Conservation (phyloP, 2,329 filamentous ascomycete genomes). For the Colletotrichum noveboracense region DNA sequence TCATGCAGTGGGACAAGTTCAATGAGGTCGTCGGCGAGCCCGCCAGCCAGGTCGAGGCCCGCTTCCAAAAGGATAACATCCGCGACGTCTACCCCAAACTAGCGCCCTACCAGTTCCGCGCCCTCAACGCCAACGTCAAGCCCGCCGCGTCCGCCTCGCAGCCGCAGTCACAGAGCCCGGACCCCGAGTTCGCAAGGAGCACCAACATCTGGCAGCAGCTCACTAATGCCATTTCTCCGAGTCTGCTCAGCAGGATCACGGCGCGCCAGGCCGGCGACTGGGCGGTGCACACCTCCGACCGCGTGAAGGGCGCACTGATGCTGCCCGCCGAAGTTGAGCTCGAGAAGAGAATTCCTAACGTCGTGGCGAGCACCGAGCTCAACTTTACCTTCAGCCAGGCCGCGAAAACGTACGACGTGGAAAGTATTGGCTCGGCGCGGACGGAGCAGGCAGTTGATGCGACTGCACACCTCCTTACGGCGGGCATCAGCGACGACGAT, state of each 20-base stretch:
- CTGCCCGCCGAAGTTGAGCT: constrained; percentile 45
- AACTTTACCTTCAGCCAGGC: constrained; percentile 52
- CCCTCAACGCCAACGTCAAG: constrained; percentile 22
- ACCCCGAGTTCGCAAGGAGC: constrained; percentile 27
- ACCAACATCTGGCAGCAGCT: constrained; percentile 56
- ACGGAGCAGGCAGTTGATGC: constrained; percentile 53
- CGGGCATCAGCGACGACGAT: constrained; percentile 39
- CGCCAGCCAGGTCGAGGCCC: constrained; percentile 46
- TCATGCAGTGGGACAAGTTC: constrained; percentile 61
- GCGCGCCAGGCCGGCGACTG: constrained; percentile 48
- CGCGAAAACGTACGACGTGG: constrained; percentile 46
- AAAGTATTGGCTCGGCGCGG: constrained; percentile 39
- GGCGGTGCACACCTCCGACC: constrained; percentile 60
- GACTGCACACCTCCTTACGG: constrained; percentile 49
- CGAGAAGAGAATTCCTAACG: constrained; percentile 39
- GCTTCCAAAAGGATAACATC: constrained; percentile 47
- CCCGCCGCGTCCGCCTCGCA: background rate
- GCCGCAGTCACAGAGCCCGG: constrained; percentile 20
- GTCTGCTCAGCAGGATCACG: constrained; percentile 52
- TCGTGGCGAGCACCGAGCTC: constrained; percentile 42
- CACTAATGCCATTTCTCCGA: constrained; percentile 51
- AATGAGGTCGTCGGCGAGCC: constrained; percentile 60
- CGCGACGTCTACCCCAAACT: constrained; percentile 44
- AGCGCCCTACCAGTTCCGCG: constrained; percentile 48
- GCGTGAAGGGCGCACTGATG: constrained; percentile 47